Base-by-base conservation (phyloP, 495 filamentous ascomycete species). In the Hamigera avellanea region DNA sequence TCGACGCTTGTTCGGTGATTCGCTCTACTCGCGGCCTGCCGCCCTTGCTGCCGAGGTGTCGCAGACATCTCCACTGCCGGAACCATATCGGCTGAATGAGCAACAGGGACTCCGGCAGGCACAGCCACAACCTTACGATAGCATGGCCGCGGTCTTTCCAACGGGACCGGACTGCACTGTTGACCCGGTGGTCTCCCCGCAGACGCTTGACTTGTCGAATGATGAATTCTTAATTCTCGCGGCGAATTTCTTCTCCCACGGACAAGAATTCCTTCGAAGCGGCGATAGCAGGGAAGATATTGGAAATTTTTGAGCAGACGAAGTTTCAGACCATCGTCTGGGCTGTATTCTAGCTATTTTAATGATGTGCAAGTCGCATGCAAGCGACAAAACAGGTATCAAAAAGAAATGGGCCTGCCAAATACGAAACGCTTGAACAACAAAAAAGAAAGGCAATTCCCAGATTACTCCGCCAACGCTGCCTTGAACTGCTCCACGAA, bases 401-500 rank as follows among this genome's bases (percentile, higher is more conserved):
- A n/a, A n/a, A n/a, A n/a, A n/a, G n/a, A n/a, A n/a, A n/a, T n/a
- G n/a, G n/a, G n/a, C n/a, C n/a, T n/a, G n/a, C n/a, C n/a, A n/a
- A n/a, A n/a, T n/a, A n/a, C n/a, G n/a, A n/a, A n/a, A n/a, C n/a
- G 21, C 21, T 5, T 23, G 21, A 16, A n/a, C 1, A 19, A 10
- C 2, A 39, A 19, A 12, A 13, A 29, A 30, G 6, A 30, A 30
- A 30, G n/a, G 27, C 3, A 30, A 30, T 30, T 5, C 12, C 5
- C 27, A 6, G n/a, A 6, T 30, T 5, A 30, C n/a, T n/a, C 27
- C n/a, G 27, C 30, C 38, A 66, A 33, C 7, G 63, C 57, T 12
- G 42, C 41, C 44, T 53, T 57, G 28, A 67, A 53, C n/a, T 51
- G 71, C 41, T 73, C 48, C 4, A 82, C 77, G 59, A 95, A 96